Conservation (phyloP, 352 stramenopile genomes). For the Globisporangium emineosum region DNA sequence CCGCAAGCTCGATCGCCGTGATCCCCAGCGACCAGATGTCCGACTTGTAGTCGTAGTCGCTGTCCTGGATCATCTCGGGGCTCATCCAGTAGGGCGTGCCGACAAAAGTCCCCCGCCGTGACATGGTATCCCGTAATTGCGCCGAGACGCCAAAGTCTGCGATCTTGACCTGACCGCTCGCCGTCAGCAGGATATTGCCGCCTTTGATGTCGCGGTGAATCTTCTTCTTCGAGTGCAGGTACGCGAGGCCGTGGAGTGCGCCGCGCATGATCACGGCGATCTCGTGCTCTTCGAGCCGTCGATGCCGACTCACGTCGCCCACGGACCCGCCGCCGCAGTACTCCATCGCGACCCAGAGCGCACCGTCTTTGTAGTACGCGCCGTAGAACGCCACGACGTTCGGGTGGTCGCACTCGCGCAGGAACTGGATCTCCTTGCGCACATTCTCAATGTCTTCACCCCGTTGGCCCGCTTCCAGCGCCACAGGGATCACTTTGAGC, state of each 20-base stretch:
- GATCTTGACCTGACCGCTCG: constrained; percentile 92
- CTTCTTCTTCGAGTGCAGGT: constrained; percentile 82
- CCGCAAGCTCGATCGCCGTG: constrained; percentile 89
- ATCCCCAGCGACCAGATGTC: constrained; percentile 91
- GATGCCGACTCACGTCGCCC: constrained; percentile 57
- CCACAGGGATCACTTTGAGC: constrained; percentile 75
- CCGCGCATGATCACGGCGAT: constrained; percentile 79
- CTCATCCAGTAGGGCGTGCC: constrained; percentile 95
- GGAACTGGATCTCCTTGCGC: constrained; percentile 64
- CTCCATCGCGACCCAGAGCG: constrained; percentile 89
- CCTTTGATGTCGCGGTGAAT: constrained; percentile 93
- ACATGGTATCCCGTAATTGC: constrained; percentile 56
- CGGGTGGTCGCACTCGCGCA: constrained; percentile 68
- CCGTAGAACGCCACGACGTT: constrained; percentile 78
- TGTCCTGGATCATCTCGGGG: constrained; percentile 91
- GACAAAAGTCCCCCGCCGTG: constrained; percentile 72
- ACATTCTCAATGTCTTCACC: constrained; percentile 73
- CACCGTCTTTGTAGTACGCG: constrained; percentile 80
- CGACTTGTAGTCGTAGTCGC: constrained; percentile 91
- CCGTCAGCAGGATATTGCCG: constrained; percentile 95
- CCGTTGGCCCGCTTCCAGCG: constrained; percentile 53
- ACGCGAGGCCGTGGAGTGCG: constrained; percentile 72
- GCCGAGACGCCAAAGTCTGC: constrained; percentile 90
- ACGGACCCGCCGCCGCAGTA: constrained; percentile 84
- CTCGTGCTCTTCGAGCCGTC: constrained; percentile 56